A percentile compares a stretch with the other conserved stretches of the same genome.
Evolutionary conservation across 2,329 filamentous ascomycete genomes (phyloP).

Genomic region (Zymoseptoria crescenta): DNA sequence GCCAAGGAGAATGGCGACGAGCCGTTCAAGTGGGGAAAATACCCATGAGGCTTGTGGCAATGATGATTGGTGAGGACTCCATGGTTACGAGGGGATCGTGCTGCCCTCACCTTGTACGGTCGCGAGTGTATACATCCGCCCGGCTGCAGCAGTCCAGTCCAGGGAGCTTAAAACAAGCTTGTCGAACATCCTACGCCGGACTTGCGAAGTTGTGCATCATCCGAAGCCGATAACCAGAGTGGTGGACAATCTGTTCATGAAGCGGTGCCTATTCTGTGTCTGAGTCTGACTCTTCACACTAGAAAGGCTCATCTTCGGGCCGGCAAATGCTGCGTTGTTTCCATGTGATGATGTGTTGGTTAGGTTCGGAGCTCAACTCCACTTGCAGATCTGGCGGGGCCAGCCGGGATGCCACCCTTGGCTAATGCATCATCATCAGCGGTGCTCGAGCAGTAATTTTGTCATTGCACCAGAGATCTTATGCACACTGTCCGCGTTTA

Average conservation of each 20-base stretch:
- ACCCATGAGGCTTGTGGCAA: conserved; percentile 6
- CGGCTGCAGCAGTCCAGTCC: no score
- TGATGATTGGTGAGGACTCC: not conserved
- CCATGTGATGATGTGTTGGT: no score
- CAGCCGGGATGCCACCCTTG: not conserved
- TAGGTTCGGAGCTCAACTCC: not conserved
- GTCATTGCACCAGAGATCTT: not conserved
- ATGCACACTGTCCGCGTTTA: not conserved
- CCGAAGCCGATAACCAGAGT: no score
- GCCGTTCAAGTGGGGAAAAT: conserved; percentile 17
- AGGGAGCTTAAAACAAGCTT: no score
- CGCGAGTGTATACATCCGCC: not conserved
- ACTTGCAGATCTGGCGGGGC: not conserved
- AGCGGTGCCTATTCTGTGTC: no score
- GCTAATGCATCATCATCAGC: not conserved
- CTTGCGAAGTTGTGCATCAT: no score
- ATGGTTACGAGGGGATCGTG: not conserved
- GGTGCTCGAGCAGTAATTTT: not conserved
- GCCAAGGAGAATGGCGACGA: conserved; percentile 18
- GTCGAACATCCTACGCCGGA: no score
- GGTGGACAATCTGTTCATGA: not conserved
- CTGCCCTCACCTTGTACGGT: not conserved
- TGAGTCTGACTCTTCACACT: not conserved
- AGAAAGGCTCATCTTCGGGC: not conserved
- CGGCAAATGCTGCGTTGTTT: not conserved